Conservation (phyloP, 768 basidiomycete genomes). For the Kwoniella mangroviensis region DNA sequence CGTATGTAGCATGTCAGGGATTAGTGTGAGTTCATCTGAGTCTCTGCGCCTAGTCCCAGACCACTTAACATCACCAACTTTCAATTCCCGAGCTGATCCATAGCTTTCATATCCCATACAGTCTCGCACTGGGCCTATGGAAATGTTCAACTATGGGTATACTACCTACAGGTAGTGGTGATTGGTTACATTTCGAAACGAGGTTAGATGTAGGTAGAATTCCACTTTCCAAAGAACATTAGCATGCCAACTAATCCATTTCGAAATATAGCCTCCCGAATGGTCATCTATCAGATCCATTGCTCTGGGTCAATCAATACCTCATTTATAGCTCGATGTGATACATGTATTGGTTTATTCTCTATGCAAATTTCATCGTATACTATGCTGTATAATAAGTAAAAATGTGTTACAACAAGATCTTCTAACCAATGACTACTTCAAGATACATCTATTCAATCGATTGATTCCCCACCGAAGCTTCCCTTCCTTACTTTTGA, state of each 20-base stretch:
- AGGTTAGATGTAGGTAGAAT: constrained; percentile 67
- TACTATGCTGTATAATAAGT: no score
- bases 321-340: not conserved
- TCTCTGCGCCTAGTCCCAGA: not conserved
- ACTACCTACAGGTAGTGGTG: constrained; percentile 84
- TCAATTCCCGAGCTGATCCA: constrained; percentile 1
- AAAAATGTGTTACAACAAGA: not conserved
- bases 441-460: no score
- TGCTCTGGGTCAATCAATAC: constrained; percentile 33
- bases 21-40: constrained; percentile 47
- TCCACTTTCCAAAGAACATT: not conserved
- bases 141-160: constrained; percentile 93
- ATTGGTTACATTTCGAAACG: constrained; percentile 93
- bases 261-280: constrained; percentile 45
- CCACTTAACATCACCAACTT: not conserved
- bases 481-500: no score
- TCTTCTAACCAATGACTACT: not conserved
- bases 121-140: constrained; percentile 83
- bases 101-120: constrained; percentile 60
- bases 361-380: not conserved
- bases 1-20: constrained; percentile 52
- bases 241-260: not conserved
- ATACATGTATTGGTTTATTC: not conserved
- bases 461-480: no score
- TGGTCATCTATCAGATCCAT: constrained; percentile 51